Conservation (phyloP, 176 grass and related monocot species). For the Saccharum spontaneum region DNA sequence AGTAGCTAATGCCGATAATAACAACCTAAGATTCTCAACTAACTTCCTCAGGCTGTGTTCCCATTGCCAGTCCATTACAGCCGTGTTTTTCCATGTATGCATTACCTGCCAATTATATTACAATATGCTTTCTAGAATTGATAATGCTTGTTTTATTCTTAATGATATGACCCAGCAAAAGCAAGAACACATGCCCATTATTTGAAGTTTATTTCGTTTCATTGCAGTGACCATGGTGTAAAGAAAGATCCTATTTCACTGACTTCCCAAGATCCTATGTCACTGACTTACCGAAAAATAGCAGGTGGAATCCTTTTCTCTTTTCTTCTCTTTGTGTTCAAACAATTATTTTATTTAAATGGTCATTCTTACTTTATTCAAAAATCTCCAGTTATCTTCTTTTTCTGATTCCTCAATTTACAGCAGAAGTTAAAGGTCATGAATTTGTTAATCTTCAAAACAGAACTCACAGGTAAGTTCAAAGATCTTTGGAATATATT, state of each 20-base stretch:
- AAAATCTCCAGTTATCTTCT: not conserved
- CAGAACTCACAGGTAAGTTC: slow-evolving; percentile 61
- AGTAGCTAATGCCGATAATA: not conserved
- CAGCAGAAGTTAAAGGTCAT: slow-evolving; percentile 42
- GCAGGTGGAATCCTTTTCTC: slow-evolving; percentile 23
- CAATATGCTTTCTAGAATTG: not conserved
- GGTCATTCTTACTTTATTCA: slow-evolving; percentile 9
- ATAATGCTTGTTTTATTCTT: not conserved
- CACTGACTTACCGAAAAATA: slow-evolving; percentile 16
- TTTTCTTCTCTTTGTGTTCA: slow-evolving; percentile 18
- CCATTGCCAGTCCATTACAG: not conserved
- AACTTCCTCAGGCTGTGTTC: not conserved
- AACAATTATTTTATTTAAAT: slow-evolving; percentile 2
- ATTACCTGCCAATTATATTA: not conserved
- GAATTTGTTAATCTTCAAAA: slow-evolving; percentile 53
- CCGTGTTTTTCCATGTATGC: slow-evolving; percentile 9
- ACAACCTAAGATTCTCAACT: not conserved
- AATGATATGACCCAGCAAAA: not conserved
- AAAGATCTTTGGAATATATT: slow-evolving; percentile 20
- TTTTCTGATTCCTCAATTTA: not conserved
- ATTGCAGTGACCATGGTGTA: slow-evolving; percentile 7
- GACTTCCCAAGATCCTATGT: not conserved
- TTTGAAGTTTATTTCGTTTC: slow-evolving; percentile 9
- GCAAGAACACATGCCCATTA: not conserved
- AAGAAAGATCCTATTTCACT: slow-evolving; percentile 26